Evolutionary conservation across 306 rosid species (phyloP).

Genomic region (Sindora glabra): DNA sequence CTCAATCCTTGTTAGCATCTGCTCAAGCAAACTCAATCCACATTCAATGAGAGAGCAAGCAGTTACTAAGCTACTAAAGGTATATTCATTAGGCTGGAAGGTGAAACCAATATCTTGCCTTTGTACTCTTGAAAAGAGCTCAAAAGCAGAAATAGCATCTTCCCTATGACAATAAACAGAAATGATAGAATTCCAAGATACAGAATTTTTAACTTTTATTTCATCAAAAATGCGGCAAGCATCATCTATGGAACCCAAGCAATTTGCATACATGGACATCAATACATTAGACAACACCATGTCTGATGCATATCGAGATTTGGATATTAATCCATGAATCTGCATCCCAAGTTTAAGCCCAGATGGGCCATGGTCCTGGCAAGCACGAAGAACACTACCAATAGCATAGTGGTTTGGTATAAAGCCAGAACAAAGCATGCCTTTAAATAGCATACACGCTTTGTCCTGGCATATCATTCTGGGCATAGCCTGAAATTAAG

Average conservation of each 20-base stretch:
- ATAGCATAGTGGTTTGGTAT: slow-evolving; percentile 57
- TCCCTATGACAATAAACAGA: slow-evolving; percentile 68
- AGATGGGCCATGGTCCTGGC: slow-evolving; percentile 44
- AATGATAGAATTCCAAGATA: slow-evolving; percentile 81
- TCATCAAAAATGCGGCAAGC: slow-evolving; percentile 58
- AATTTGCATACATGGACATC: slow-evolving; percentile 70
- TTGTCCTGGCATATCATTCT: slow-evolving; percentile 46
- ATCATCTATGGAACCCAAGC: slow-evolving; percentile 40
- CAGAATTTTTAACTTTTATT: slow-evolving; percentile 33
- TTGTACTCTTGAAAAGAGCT: slow-evolving; percentile 59
- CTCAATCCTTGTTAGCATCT: slow-evolving; percentile 49
- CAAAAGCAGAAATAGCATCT: slow-evolving; percentile 52
- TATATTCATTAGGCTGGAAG: slow-evolving; percentile 64
- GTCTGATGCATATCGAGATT: slow-evolving; percentile 38
- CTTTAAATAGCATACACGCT: slow-evolving; percentile 55
- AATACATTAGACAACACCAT: slow-evolving; percentile 59
- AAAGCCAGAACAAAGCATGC: slow-evolving; percentile 36
- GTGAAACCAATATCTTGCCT: slow-evolving; percentile 21
- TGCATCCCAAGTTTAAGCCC: slow-evolving; percentile 53
- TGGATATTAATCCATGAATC: slow-evolving; percentile 60
- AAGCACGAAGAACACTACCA: slow-evolving; percentile 75
- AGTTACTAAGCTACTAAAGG: slow-evolving; percentile 72
- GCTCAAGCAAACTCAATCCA: slow-evolving; percentile 52
- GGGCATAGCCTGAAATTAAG: slow-evolving; percentile 62
- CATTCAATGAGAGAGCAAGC: slow-evolving; percentile 36